phyloP scores from a whole-genome alignment of 2,329 filamentous ascomycete genomes.

The Fusarium praegraminearum region DNA sequence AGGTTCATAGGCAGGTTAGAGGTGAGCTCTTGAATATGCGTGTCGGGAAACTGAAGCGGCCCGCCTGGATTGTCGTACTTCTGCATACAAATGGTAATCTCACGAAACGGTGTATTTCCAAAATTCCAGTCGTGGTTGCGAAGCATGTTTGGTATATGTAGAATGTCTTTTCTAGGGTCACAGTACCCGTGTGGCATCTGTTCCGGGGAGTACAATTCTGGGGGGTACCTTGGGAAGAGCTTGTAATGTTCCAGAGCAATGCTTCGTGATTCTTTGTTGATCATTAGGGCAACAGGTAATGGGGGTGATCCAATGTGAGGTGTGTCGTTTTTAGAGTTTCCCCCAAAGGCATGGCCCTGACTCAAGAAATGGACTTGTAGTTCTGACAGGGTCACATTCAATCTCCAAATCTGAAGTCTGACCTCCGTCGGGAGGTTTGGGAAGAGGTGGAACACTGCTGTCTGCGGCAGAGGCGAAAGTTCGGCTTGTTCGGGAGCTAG shows the following conservation, averaged over 20 bases:
- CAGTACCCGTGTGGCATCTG: neutral
- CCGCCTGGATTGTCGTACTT: neutral
- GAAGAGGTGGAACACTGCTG: neutral
- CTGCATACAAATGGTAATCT: neutral
- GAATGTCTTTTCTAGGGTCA: neutral
- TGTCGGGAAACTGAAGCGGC: neutral
- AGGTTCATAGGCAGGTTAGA: neutral
- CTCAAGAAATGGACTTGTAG: neutral
- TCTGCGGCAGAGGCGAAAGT: fast-evolving
- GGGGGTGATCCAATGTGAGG: neutral
- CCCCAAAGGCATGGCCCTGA: neutral
- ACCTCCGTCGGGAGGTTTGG: neutral
- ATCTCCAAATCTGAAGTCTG: neutral
- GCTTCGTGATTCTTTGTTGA: neutral
- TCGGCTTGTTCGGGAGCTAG: neutral
- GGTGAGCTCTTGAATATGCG: neutral
- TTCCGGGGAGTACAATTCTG: neutral
- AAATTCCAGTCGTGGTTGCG: neutral
- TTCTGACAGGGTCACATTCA: too few species aligned
- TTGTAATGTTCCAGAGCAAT: neutral
- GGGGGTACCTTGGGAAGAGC: neutral
- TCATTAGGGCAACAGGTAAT: neutral
- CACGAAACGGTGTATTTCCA: neutral
- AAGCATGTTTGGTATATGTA: neutral
- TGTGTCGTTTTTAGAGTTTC: neutral